A percentile compares a stretch with the other conserved stretches of the same genome.
phyloP scores from a whole-genome alignment of 2,329 filamentous ascomycete species.

The Penicillium concentricum region DNA sequence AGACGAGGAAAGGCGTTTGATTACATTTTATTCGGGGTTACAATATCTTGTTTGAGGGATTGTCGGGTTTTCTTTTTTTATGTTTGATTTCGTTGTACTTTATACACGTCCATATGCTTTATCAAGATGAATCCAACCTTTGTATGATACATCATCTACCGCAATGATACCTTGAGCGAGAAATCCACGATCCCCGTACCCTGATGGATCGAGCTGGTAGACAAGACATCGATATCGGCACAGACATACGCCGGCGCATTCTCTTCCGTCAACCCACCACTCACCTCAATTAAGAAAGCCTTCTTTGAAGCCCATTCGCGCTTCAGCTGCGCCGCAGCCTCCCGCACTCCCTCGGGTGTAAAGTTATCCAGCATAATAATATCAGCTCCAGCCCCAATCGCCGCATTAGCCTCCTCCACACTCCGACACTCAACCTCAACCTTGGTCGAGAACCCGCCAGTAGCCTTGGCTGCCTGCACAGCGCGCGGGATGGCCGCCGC shows the following conservation, averaged over 20 bases:
- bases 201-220: conserved; percentile 95
- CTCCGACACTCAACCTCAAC: conserved; percentile 93
- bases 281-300: conserved; percentile 82
- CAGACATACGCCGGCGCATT: conserved; percentile 76
- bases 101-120: conserved; percentile 17
- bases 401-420: conserved; percentile 85
- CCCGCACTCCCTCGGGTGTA: conserved; percentile 70
- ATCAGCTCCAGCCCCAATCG: conserved; percentile 85
- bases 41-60: not conserved
- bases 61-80: not conserved
- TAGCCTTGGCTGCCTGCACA: conserved; percentile 77
- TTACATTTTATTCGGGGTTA: conserved; percentile 1
- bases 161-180: conserved; percentile 75
- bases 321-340: conserved; percentile 73
- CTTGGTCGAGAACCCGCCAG: conserved; percentile 87
- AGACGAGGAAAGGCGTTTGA: conserved; percentile 14
- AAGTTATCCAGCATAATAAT: conserved; percentile 99
- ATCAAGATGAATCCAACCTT: not conserved
- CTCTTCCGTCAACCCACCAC: conserved; percentile 79
- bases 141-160: conserved; percentile 22
- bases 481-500: conserved; percentile 75
- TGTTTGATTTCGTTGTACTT: conserved; percentile 15
- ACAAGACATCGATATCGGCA: conserved; percentile 88
- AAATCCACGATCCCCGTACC: conserved; percentile 93
- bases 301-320: conserved; percentile 73